Evolutionary conservation across 2,329 filamentous ascomycete genomes (phyloP), one percentile per base, ranked within the genome.

Genomic region (Phaeosphaeria sp.): DNA sequence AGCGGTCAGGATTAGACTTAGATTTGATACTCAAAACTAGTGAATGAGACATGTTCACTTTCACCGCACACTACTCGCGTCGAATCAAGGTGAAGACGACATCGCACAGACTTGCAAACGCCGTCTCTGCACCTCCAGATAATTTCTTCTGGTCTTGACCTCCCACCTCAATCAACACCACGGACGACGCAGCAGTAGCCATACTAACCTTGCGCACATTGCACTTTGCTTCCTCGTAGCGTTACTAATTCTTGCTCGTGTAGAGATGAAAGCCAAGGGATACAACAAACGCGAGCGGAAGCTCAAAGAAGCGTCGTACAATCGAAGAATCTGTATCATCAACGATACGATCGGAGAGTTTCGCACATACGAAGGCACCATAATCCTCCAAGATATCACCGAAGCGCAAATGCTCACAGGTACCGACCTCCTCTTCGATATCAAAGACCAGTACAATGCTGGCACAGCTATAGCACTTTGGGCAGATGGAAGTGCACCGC

Each of bases 381-480:
- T 27, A 4, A 27, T 27, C 25, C 25, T 27, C 25, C 8, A 27
- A 27, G 25, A 27, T 21, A 21, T 4, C 9, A 2, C 13, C 18
- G 27, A 49, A 21, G 47, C 27, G 22, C 18, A 21, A 45, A 9
- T 18, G 18, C 21, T 18, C 43, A 45, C 18, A 20, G 18, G 21
- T 13, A 9, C 8, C 11, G 18, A 36, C 30, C 24, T 33, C 30
- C 5, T 30, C 47, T 21, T 30, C 27, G 24, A 27, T 20, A 36
- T 49, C 27, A 36, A 49, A 49, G 27, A 39, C 47, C 43, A 22
- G 9, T 8, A 17, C n/a, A 25, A 47, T 8, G 17, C 18, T 15
- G 47, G 30, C 25, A 55, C 17, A 7, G 53, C 53, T 3, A n/a
- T 46, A 11, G 47, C 25, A 20, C 45, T 39, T 20, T 55, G 53